These are phyloP conservation scores for Biscogniauxia sp. DNA, from an alignment of 2,329 filamentous ascomycete genomes.

Conservation along the genomic window DNA sequence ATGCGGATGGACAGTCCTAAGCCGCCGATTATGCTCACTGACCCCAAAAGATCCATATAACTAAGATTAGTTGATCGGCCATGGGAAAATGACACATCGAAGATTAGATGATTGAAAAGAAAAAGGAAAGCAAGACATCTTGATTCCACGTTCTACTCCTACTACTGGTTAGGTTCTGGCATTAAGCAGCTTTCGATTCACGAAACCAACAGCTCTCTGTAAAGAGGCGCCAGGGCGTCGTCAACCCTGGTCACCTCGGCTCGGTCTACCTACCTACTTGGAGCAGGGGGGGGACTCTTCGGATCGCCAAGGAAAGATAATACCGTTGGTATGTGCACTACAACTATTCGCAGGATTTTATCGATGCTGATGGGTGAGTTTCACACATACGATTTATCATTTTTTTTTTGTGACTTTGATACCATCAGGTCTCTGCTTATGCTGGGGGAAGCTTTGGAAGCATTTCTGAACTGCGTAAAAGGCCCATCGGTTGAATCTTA, in stretches of 20 bases:
- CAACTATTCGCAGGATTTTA: neutral
- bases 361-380: neutral
- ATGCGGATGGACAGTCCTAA: slow-evolving; percentile 14
- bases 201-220: neutral
- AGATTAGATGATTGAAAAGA: slow-evolving; percentile 8
- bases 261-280: neutral
- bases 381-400: neutral
- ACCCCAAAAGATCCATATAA: neutral
- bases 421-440: neutral
- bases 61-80: neutral
- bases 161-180: neutral
- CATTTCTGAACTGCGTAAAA: neutral
- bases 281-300: neutral
- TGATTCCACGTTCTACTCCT: neutral
- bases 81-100: slow-evolving; percentile 17
- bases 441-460: neutral
- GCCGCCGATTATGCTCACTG: slow-evolving; percentile 7
- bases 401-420: neutral
- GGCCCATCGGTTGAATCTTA: neutral
- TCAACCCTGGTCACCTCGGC: neutral
- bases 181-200: neutral
- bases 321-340: neutral
- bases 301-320: neutral
- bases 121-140: neutral
- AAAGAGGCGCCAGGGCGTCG: neutral